Percentiles rank a stretch among this genome's conserved stretches.
Conservation (phyloP, 1,284 basidiomycete species). For the Leccinum angustisporum region DNA sequence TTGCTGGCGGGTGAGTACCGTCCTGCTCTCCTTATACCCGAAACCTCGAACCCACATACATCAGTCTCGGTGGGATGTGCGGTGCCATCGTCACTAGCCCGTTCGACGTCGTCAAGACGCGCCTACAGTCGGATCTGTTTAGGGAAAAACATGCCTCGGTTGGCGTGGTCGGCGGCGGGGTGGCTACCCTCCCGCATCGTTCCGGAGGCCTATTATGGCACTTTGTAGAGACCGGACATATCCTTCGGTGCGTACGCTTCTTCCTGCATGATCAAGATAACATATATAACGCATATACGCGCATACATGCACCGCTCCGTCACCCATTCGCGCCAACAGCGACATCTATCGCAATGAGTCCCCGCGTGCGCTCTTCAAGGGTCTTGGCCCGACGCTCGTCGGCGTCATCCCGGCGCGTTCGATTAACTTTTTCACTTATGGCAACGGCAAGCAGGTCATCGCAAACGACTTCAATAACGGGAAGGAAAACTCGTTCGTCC, state of each 20-base stretch:
- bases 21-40: not conserved
- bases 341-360: conserved; percentile 93
- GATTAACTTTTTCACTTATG: conserved; percentile 98
- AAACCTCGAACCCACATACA: conserved; percentile 3
- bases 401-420: conserved; percentile 94
- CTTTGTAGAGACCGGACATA: conserved; percentile 92
- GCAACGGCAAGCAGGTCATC: conserved; percentile 92
- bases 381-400: conserved; percentile 91
- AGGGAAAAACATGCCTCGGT: conserved; percentile 53
- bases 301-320: not conserved
- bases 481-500: conserved; percentile 81
- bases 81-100: conserved; percentile 96
- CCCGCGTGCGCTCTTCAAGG: conserved; percentile 88
- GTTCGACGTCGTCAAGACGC: conserved; percentile 98
- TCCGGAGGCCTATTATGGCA: conserved; percentile 74
- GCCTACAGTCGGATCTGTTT: conserved; percentile 91
- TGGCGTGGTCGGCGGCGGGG: conserved; percentile 43
- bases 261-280: not conserved
- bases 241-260: conserved; percentile 58
- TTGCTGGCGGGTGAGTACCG: conserved; percentile 79
- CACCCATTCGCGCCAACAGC: conserved; percentile 39
- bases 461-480: conserved; percentile 83
- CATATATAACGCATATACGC: not conserved
- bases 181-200: conserved; percentile 44
- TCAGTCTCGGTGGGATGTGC: conserved; percentile 93